These are phyloP conservation scores for Daldinia caldariorum DNA, from an alignment of 495 filamentous ascomycete genomes.

Conservation along the genomic window DNA sequence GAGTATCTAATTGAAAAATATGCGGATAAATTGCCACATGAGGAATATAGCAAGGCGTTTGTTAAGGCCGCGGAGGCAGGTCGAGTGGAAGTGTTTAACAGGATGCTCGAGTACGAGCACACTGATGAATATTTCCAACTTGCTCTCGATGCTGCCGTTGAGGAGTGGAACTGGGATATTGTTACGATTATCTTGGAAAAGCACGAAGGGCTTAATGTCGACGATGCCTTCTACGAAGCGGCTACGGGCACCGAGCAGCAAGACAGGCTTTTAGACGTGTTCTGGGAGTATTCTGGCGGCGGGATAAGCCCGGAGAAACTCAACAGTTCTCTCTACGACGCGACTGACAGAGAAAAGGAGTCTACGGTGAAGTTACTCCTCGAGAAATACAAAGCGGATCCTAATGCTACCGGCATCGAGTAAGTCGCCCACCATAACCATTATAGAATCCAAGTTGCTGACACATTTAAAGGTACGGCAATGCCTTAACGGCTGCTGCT, in stretches of 20 bases:
- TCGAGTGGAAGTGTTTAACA: conserved; percentile 45
- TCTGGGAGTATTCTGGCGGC: conserved; percentile 42
- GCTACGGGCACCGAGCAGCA: conserved; percentile 44
- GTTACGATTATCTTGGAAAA: conserved; percentile 40
- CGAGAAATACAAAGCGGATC: conserved; percentile 39
- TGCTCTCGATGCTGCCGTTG: conserved; percentile 42
- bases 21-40: conserved; percentile 40
- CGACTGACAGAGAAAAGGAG: conserved; percentile 47
- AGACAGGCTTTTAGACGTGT: conserved; percentile 42
- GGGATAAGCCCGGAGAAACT: conserved; percentile 36
- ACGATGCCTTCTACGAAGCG: conserved; percentile 39
- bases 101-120: conserved; percentile 44
- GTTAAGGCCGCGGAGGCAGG: conserved; percentile 46
- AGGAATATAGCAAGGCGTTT: conserved; percentile 46
- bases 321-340: conserved; percentile 44
- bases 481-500: conserved; percentile 46
- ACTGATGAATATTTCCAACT: conserved; percentile 39
- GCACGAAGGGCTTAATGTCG: conserved; percentile 38
- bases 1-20: conserved; percentile 46
- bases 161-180: conserved; percentile 46
- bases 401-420: conserved; percentile 48
- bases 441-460: conserved; percentile 6
- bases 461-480: conserved; percentile 42
- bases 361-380: conserved; percentile 46
- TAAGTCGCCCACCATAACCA: conserved; percentile 22